phyloP scores from a whole-genome alignment of 306 rosid species.

The Gillenia trifoliata region DNA sequence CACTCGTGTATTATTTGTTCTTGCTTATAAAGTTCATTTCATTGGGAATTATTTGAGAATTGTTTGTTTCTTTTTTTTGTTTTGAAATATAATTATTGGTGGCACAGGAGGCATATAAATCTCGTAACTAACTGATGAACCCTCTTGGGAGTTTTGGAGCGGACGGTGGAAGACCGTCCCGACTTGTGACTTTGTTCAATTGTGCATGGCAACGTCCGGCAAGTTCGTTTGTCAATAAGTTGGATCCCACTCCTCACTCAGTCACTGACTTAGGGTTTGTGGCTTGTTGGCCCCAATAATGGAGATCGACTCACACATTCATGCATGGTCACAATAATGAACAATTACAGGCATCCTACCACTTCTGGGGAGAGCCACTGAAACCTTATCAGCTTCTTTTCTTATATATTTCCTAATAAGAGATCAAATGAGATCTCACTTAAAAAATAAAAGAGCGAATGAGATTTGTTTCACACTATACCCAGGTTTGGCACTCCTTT shows the following conservation, averaged over 20 bases:
- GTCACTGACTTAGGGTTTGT: background rate
- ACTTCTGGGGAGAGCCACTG: background rate
- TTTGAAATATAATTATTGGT: background rate
- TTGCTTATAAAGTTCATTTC: background rate
- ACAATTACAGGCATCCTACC: background rate
- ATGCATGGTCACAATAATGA: background rate
- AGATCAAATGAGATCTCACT: background rate
- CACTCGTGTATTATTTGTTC: background rate
- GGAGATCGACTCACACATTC: background rate
- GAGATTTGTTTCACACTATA: background rate
- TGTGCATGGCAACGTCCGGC: background rate
- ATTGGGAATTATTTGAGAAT: background rate
- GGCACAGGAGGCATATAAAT: background rate
- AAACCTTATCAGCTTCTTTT: background rate
- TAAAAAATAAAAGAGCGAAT: background rate
- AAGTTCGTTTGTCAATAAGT: background rate
- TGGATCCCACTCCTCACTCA: background rate
- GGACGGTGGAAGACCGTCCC: background rate
- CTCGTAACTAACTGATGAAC: background rate
- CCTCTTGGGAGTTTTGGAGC: background rate
- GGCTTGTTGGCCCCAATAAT: background rate
- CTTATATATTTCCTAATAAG: background rate
- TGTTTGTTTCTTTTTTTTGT: background rate
- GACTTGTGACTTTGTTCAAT: background rate
- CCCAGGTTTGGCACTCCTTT: too few relatives aligned